phyloP scores from a whole-genome alignment of 805 yeast genomes.

The Zygosaccharomyces pseudorouxii region DNA sequence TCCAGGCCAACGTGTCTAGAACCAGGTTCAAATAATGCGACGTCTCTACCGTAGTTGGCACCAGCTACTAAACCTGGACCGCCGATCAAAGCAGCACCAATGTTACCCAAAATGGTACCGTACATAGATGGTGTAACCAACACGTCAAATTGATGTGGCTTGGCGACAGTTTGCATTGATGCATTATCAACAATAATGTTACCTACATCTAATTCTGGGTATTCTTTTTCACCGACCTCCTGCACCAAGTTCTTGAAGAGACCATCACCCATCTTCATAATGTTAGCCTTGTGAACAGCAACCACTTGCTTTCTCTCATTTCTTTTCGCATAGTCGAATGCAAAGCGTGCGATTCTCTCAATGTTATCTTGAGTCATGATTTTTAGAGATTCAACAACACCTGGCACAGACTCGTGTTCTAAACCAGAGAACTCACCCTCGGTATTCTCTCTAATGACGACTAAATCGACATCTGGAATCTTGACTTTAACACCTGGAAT shows the following conservation, averaged over 20 bases:
- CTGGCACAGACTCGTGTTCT: constrained; percentile 96
- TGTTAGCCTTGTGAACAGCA: constrained; percentile 98
- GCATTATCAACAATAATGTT: constrained; percentile 98
- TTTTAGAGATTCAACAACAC: constrained; percentile 95
- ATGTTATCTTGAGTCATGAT: constrained; percentile 91
- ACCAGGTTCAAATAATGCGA: constrained; percentile 98
- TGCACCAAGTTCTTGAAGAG: constrained; percentile 91
- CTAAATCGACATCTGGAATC: constrained; percentile 84
- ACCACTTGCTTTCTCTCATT: constrained; percentile 90
- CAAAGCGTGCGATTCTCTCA: constrained; percentile 96
- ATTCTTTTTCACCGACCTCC: constrained; percentile 77
- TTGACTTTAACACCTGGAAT: constrained; percentile 92
- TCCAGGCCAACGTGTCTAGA: constrained; percentile 99
- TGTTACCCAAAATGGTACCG: constrained; percentile 95
- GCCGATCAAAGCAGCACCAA: constrained; percentile 92
- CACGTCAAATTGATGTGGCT: constrained; percentile 97
- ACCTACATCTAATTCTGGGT: constrained; percentile 75
- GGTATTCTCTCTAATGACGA: constrained; percentile 95
- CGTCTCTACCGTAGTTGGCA: constrained; percentile 95
- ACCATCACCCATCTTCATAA: constrained; percentile 98
- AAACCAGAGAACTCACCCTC: constrained; percentile 99
- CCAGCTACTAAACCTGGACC: constrained; percentile 99
- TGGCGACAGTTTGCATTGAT: constrained; percentile 98
- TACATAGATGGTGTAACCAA: constrained; percentile 96
- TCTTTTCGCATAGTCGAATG: constrained; percentile 90